A percentile compares a stretch with the other conserved stretches of the same genome.
These are phyloP conservation scores for Penicillium freii DNA, from an alignment of 2,329 filamentous ascomycete genomes.

Conservation along the genomic window DNA sequence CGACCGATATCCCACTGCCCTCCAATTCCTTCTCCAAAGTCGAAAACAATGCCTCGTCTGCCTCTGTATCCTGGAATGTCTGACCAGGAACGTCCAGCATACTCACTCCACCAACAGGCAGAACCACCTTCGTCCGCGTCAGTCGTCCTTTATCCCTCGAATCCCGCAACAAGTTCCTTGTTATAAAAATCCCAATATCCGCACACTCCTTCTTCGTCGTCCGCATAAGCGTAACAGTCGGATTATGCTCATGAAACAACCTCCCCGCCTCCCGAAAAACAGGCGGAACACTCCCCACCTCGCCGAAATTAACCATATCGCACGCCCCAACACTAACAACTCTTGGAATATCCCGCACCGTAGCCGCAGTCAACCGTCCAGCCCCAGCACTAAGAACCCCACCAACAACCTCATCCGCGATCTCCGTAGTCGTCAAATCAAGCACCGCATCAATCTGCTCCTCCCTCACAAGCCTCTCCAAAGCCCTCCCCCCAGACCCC, in stretches of 20 bases:
- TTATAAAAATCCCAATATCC: conserved; percentile 57
- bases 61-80: conserved; percentile 53
- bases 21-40: conserved; percentile 51
- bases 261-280: neutral
- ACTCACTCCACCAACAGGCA: conserved; percentile 62
- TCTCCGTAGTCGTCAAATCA: conserved; percentile 70
- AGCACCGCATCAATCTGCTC: conserved; percentile 62
- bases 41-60: conserved; percentile 49
- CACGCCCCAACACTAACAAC: conserved; percentile 56
- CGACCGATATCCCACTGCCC: conserved; percentile 50
- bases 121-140: conserved; percentile 45
- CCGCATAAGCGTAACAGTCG: conserved; percentile 64
- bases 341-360: conserved; percentile 57
- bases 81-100: conserved; percentile 55
- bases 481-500: conserved; percentile 64
- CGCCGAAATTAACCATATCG: conserved; percentile 66
- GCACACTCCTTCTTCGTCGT: conserved; percentile 58
- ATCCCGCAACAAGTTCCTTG: conserved; percentile 50
- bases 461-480: conserved; percentile 63
- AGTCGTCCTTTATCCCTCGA: conserved; percentile 31
- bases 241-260: conserved; percentile 63
- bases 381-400: conserved; percentile 62
- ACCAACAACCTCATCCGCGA: conserved; percentile 62
- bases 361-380: conserved; percentile 57
- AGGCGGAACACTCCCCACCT: conserved; percentile 52